A percentile compares a stretch with the other conserved stretches of the same genome.
Conservation (phyloP, 75 land plant genomes). For the Sequoia sempervirens region DNA sequence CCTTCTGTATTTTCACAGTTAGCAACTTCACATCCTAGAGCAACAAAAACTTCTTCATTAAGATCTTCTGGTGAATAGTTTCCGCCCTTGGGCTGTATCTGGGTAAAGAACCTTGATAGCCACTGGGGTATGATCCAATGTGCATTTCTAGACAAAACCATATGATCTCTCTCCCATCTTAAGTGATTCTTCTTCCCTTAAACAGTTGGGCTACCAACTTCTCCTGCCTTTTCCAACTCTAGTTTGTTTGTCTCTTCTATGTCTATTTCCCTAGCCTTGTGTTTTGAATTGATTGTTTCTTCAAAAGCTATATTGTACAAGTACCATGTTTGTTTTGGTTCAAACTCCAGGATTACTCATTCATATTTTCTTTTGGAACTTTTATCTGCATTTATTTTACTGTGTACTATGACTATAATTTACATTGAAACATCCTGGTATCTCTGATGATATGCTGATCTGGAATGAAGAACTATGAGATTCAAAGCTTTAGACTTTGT, state of each 20-base stretch:
- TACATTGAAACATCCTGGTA: not conserved
- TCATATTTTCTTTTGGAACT: conserved; percentile 4
- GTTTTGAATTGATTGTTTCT: conserved; percentile 37
- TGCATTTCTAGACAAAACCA: conserved; percentile 77
- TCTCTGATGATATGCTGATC: not conserved
- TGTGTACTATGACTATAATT: not conserved
- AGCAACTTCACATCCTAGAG: too few relatives aligned
- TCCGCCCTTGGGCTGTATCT: conserved; percentile 38
- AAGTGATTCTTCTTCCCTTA: conserved; percentile 34
- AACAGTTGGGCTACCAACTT: conserved; percentile 24
- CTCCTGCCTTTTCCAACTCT: conserved; percentile 34
- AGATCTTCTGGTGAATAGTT: conserved; percentile 29
- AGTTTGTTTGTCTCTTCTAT: conserved; percentile 35
- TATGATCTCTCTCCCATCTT: conserved; percentile 77
- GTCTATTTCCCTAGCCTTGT: conserved; percentile 32
- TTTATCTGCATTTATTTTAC: not conserved
- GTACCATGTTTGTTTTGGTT: conserved; percentile 25
- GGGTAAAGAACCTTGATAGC: conserved; percentile 70
- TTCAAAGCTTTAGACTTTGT: not conserved
- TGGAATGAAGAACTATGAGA: not conserved
- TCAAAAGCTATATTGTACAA: conserved; percentile 45
- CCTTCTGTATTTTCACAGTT: not conserved
- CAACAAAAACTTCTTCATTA: too few relatives aligned
- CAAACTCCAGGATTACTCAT: conserved; percentile 25
- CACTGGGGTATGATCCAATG: conserved; percentile 50